A percentile compares a stretch with the other conserved stretches of the same genome.
Conservation (phyloP, 179 eudicot genomes). For the Spergularia azorica region DNA sequence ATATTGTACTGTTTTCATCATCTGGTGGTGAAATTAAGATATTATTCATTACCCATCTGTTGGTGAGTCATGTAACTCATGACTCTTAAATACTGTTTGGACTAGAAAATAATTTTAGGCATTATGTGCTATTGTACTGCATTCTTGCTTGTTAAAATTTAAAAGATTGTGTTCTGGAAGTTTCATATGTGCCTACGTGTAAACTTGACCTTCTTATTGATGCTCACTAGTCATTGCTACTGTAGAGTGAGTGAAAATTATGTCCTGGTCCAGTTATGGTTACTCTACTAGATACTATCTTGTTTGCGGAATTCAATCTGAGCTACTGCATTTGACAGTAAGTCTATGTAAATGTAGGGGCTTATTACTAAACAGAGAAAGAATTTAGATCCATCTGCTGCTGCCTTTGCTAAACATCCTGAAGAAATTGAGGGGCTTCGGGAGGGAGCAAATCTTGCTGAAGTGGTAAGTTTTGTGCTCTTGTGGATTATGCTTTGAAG, state of each 20-base stretch:
- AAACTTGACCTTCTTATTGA: neutral
- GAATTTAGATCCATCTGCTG: constrained; percentile 78
- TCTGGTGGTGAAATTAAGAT: neutral
- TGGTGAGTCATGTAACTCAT: neutral
- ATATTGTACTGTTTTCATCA: neutral
- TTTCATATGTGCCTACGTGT: neutral
- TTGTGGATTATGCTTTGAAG: neutral
- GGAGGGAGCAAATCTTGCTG: constrained; percentile 86
- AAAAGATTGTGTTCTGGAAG: neutral
- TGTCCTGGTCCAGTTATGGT: neutral
- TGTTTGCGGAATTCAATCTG: neutral
- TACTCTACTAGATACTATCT: neutral
- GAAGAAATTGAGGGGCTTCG: constrained; percentile 59
- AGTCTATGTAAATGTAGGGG: constrained; percentile 57
- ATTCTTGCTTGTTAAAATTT: neutral
- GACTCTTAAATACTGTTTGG: neutral
- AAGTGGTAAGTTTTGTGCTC: constrained; percentile 65
- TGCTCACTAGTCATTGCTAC: constrained; percentile 8
- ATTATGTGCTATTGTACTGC: neutral
- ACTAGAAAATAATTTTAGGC: constrained; percentile 3
- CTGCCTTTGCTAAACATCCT: constrained; percentile 72
- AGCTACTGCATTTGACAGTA: constrained; percentile 2
- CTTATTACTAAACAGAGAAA: constrained; percentile 79
- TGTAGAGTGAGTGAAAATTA: constrained; percentile 4
- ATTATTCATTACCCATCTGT: neutral